Evolutionary conservation across 2,329 filamentous ascomycete species (phyloP).

Genomic region (Colletotrichum sp.): DNA sequence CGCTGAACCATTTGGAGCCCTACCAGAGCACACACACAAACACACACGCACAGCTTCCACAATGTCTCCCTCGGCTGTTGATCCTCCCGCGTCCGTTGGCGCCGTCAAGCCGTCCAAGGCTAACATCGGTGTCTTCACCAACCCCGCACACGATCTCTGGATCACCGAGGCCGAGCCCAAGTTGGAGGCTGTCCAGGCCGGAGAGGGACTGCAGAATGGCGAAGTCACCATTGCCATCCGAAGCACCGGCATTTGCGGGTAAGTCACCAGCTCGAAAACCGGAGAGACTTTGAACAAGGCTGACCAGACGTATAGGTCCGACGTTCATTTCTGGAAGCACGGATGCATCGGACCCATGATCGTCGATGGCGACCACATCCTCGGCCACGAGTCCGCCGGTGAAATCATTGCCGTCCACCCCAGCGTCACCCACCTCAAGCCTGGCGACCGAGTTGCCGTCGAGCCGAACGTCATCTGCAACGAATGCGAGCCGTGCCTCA

Average conservation of each 20-base stretch:
- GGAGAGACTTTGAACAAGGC: constrained; percentile 6
- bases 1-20: background rate
- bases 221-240: constrained; percentile 90
- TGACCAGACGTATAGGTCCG: constrained; percentile 64
- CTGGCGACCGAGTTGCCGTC: constrained; percentile 90
- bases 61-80: constrained; percentile 41
- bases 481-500: constrained; percentile 88
- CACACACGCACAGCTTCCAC: constrained; percentile 5
- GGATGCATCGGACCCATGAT: constrained; percentile 97
- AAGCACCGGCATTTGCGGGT: constrained; percentile 97
- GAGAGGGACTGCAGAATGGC: constrained; percentile 73
- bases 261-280: constrained; percentile 28
- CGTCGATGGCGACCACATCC: constrained; percentile 85
- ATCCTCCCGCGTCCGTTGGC: constrained; percentile 25
- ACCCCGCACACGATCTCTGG: constrained; percentile 91
- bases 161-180: constrained; percentile 79
- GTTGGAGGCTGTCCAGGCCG: constrained; percentile 74
- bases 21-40: background rate
- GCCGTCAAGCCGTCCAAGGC: constrained; percentile 65
- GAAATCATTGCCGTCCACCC: constrained; percentile 82
- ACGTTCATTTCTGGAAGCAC: constrained; percentile 97
- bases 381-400: constrained; percentile 93
- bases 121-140: constrained; percentile 97
- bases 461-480: constrained; percentile 95
- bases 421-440: constrained; percentile 77